Conservation (phyloP, 139 green algal genomes). For the Mesostigma viride region DNA sequence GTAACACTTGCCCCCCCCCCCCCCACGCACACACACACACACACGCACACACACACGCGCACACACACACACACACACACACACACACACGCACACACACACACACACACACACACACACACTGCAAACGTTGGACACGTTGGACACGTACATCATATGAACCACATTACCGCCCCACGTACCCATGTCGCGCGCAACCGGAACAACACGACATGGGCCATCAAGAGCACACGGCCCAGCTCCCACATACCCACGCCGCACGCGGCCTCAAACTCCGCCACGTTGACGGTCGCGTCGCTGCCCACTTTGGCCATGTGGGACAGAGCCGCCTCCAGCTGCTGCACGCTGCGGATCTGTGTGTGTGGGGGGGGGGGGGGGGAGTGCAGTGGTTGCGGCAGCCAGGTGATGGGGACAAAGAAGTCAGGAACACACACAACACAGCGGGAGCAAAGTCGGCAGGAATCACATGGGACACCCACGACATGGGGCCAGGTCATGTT, state of each 20-base stretch:
- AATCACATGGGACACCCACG: too few relatives aligned
- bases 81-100: not conserved
- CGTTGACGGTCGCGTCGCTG: conserved; percentile 9
- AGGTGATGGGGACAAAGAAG: not conserved
- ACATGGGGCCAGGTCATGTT: too few relatives aligned
- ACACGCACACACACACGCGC: too few relatives aligned
- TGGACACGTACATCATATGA: conserved; percentile 1
- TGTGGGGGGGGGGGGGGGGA: not conserved
- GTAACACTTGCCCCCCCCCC: too few relatives aligned
- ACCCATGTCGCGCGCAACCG: not conserved
- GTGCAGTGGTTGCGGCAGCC: not conserved
- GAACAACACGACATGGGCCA: conserved; percentile 3
- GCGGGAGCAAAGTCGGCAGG: not conserved
- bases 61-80: not conserved
- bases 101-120: not conserved
- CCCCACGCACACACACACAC: too few relatives aligned
- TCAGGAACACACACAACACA: not conserved
- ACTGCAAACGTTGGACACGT: not conserved
- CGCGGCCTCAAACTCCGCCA: conserved; percentile 2
- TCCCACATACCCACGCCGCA: conserved; percentile 14
- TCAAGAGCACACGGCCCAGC: conserved; percentile 4
- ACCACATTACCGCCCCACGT: not conserved
- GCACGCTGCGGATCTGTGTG: conserved; percentile 18
- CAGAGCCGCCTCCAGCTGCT: conserved; percentile 17
- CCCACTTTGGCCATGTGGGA: conserved; percentile 13